These are phyloP conservation scores for Xylaria palmicola DNA, from an alignment of 495 filamentous ascomycete species.

Conservation along the genomic window DNA sequence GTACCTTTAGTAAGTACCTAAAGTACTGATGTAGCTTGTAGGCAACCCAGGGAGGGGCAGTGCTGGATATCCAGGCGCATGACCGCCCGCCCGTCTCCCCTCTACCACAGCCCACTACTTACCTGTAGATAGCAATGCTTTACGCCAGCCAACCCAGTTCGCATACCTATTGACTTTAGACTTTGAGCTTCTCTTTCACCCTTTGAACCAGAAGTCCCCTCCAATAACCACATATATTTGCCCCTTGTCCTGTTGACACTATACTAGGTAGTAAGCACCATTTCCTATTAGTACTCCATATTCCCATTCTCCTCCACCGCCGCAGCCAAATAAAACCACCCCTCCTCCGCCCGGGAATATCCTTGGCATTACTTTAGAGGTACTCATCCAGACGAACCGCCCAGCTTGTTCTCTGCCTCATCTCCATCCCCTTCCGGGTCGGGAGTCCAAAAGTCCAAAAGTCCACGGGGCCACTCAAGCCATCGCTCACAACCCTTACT, in stretches of 20 bases:
- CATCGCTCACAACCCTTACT: not conserved
- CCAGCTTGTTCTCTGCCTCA: not conserved
- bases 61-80: not conserved
- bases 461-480: too few relatives aligned
- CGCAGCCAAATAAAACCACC: not conserved
- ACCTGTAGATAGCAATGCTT: not conserved
- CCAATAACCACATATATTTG: not conserved
- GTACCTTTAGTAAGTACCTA: too few relatives aligned
- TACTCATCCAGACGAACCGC: not conserved
- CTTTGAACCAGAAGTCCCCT: not conserved
- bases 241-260: not conserved
- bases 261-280: not conserved
- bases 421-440: not conserved
- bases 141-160: too few relatives aligned
- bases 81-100: conserved; percentile 1
- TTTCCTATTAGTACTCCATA: not conserved
- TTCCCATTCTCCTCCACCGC: not conserved
- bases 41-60: not conserved
- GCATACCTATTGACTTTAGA: too few relatives aligned
- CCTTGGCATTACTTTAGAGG: not conserved
- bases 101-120: too few relatives aligned
- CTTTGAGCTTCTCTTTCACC: not conserved
- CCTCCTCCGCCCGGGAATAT: not conserved
- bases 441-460: too few relatives aligned
- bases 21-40: too few relatives aligned